These are phyloP conservation scores for Mollisiaceae sp. DNA, from an alignment of 2,329 filamentous ascomycete species.

Conservation along the genomic window DNA sequence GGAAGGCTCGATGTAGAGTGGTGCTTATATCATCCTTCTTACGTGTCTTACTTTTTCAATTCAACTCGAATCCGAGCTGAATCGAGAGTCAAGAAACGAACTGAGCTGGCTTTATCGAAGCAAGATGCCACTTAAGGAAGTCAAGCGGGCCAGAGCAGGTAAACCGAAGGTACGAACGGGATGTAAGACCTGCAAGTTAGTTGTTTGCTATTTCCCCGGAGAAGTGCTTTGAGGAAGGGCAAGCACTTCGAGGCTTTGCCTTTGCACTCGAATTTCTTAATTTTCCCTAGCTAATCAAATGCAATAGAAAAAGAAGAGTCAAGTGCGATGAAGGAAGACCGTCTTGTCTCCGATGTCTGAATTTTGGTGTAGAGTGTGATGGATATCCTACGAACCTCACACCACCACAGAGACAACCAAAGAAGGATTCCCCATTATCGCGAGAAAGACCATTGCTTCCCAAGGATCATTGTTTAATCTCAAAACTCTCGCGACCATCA, in stretches of 20 bases:
- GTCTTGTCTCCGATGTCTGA: conserved; percentile 60
- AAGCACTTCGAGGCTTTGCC: no score
- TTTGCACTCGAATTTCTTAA: no score
- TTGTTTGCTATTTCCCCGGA: no score
- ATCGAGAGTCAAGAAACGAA: neutral
- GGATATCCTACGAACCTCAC: conserved; percentile 50
- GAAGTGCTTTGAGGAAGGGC: no score
- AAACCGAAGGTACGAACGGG: conserved; percentile 18
- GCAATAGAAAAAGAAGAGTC: conserved; percentile 51
- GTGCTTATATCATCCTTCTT: neutral
- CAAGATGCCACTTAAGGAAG: neutral
- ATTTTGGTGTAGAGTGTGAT: conserved; percentile 60
- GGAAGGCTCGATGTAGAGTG: neutral
- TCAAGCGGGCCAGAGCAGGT: conserved; percentile 4
- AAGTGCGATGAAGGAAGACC: conserved; percentile 69
- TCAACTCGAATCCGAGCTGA: neutral
- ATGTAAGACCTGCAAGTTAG: conserved; percentile 19
- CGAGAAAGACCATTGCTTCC: neutral
- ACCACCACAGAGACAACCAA: neutral
- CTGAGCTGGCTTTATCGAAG: neutral
- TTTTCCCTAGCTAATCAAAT: no score
- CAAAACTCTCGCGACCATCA: neutral
- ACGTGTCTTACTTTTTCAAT: neutral
- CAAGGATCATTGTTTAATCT: neutral
- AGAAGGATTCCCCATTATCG: neutral